Evolutionary conservation across 2,329 filamentous ascomycete species (phyloP), one percentile per base, ranked within the genome.

Genomic region (Trichoderma sp.): DNA sequence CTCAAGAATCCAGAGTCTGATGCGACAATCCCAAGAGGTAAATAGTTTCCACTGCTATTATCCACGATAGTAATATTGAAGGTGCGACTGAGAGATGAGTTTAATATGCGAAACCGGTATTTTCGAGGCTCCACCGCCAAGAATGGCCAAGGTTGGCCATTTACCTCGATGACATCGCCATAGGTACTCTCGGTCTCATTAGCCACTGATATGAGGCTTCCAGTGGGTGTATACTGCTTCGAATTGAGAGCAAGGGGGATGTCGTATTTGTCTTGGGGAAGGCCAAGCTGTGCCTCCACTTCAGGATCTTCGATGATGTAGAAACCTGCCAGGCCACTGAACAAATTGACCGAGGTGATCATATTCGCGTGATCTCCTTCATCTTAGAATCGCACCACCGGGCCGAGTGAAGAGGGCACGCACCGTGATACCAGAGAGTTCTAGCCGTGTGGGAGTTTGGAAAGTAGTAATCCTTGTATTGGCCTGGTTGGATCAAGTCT

Each of bases 391-490:
- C n/a, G 11, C 3, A 21, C 1, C 10, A 7, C 10, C 1, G 21
- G 55, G 26, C 26, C 11, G 34, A 24, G 55, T 24, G 55, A 26
- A 5, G 14, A 39, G 14, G n/a, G 34, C 26, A 34, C 37, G 55
- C 32, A 59, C 55, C 55, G 32, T 59, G 55, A 21, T 59, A 59
- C 55, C 55, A 59, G 24, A 59, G 34, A 28, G 55, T 59, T 59
- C 55, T 59, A 16, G 55, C 34, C 14, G 55, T 59, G 39, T 59
- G 39, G 4, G 55, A 39, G 32, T 59, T 59, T 39, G 55, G 55
- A 18, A n/a, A 59, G 21, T 59, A 59, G 21, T 59, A 59, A 34
- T 59, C 34, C 24, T 59, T 59, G 21, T 59, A 59, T 16, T 59
- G 32, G 55, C 55, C 34, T 11, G 55, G 55, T 3, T 59, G 46